phyloP scores from a whole-genome alignment of 768 basidiomycete species.

The Suillus spraguei region DNA sequence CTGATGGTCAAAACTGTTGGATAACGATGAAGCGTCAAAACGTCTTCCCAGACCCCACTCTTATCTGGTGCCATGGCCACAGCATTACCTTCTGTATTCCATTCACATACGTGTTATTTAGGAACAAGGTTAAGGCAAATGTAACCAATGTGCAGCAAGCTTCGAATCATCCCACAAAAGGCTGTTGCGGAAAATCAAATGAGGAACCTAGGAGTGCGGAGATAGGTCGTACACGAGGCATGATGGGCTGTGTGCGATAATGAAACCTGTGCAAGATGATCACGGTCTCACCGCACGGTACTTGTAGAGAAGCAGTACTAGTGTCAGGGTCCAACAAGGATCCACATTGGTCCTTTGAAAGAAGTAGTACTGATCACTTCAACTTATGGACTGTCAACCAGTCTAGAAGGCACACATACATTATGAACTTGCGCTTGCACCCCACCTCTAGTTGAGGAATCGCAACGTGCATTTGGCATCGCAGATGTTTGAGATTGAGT shows the following conservation, averaged over 20 bases:
- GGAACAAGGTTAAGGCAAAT: background rate
- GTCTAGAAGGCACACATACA: background rate
- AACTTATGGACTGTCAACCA: background rate
- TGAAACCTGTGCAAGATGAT: background rate
- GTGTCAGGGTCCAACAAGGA: background rate
- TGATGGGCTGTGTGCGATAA: background rate
- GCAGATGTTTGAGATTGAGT: background rate
- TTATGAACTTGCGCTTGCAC: background rate
- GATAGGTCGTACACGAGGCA: background rate
- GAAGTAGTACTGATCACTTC: background rate
- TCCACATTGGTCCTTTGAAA: background rate
- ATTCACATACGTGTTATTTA: background rate
- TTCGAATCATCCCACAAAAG: background rate
- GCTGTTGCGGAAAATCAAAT: background rate
- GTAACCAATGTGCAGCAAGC: background rate
- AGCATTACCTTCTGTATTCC: conserved; percentile 1
- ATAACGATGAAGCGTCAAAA: background rate
- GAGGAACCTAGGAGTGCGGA: background rate
- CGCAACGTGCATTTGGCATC: background rate
- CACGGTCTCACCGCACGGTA: background rate
- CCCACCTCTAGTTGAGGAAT: background rate
- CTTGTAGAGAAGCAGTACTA: background rate
- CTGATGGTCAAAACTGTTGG: background rate
- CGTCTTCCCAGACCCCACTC: background rate
- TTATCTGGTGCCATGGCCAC: background rate